Base-by-base conservation (phyloP, 2,329 filamentous ascomycete genomes). In the Cladosporium sp. region DNA sequence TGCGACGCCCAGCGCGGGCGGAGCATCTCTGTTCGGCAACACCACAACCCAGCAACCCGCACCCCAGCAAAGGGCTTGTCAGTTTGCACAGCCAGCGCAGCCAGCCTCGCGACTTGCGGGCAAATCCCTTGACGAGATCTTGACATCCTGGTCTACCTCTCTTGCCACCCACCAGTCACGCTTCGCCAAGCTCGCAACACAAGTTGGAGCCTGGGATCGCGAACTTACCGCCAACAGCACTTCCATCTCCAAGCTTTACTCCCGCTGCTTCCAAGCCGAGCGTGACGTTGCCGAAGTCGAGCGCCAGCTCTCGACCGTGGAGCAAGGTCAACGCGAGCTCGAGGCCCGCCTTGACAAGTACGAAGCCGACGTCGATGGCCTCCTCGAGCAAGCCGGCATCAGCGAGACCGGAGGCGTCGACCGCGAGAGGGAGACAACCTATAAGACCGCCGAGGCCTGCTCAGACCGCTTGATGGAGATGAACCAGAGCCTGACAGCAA, bases 41-140 rank as follows among this genome's bases (percentile, higher is more conserved):
- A 60, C 52, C 36, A 57, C 49, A 35, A 39, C 48, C 15, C 37
- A 49, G 37, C 54, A 34, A 32, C 59, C 25, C 54, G 58, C 48
- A 17, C 17, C 47, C 28, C 44, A 39, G 42, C 58, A 45, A 45
- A 32, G n/a, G n/a, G 24, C 42, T 15, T 45, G 22, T 25, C 42
- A 53, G 25, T 37, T 35, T 22, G 13, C 56, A 32, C 53, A 44
- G 20, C 25, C 56, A 20, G 42, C 51, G 9, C 87, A 91, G 58
- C 76, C 80, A 1, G 85, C 95, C 67, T 94, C 93, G 3, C 88
- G 94, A 25, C 80, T 99, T 36, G 96, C 96, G 79, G 96, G 97
- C 75, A 97, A 96, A 77, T 96, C 93, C 0, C 97, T 99, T 89
- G 94, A 99, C 69, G 94, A 99, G 72, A 97, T 99, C 62, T 91